phyloP scores from a whole-genome alignment of 352 stramenopile species.

The Phytophthora foliorum region DNA sequence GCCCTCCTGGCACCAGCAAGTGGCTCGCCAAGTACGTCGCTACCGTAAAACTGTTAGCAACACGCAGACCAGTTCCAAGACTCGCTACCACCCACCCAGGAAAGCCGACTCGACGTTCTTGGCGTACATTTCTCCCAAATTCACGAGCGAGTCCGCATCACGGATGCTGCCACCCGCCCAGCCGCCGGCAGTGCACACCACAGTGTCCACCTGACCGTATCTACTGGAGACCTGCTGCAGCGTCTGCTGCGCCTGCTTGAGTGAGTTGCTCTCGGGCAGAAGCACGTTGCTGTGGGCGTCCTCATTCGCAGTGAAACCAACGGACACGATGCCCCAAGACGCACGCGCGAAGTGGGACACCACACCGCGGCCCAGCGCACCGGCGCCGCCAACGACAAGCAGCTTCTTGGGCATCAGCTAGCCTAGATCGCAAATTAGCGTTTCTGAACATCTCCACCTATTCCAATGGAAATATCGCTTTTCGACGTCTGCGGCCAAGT shows the following conservation, averaged over 20 bases:
- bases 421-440: no score
- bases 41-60: slow-evolving; percentile 30
- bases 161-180: slow-evolving; percentile 85
- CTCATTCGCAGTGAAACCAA: slow-evolving; percentile 75
- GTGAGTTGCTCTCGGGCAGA: slow-evolving; percentile 55
- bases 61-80: not conserved
- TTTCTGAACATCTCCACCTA: no score
- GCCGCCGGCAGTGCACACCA: slow-evolving; percentile 84
- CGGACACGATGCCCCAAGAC: slow-evolving; percentile 75
- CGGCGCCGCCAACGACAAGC: slow-evolving; percentile 80
- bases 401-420: slow-evolving; percentile 73
- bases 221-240: slow-evolving; percentile 65
- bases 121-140: slow-evolving; percentile 73
- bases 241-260: slow-evolving; percentile 63
- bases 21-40: slow-evolving; percentile 87
- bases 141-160: slow-evolving; percentile 66
- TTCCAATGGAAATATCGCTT: no score
- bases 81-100: slow-evolving; percentile 47
- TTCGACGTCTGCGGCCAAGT: no score
- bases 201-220: slow-evolving; percentile 72
- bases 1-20: slow-evolving; percentile 62
- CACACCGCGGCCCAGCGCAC: slow-evolving; percentile 78
- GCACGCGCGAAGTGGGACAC: slow-evolving; percentile 66
- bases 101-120: slow-evolving; percentile 88
- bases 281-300: slow-evolving; percentile 60